Percentiles rank a stretch among this genome's conserved stretches.
These are phyloP conservation scores for Pichia nanzhaoensis DNA, from an alignment of 805 yeast genomes.

Conservation along the genomic window DNA sequence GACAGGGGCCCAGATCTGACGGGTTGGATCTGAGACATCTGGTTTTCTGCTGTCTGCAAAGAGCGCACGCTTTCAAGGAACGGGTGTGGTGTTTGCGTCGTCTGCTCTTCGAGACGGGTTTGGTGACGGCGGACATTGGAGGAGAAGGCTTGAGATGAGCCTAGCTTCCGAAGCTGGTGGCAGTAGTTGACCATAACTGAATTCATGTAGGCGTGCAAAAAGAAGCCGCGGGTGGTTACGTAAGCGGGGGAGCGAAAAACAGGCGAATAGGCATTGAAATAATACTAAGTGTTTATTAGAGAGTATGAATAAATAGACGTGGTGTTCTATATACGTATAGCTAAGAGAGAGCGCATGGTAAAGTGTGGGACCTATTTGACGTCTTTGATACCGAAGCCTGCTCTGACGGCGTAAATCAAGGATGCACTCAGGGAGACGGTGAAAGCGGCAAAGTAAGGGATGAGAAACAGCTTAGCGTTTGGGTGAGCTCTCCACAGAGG, in stretches of 20 bases:
- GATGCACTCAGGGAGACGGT: slow-evolving; percentile 61
- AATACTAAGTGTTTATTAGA: no score
- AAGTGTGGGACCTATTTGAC: slow-evolving; percentile 17
- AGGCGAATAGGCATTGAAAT: neutral
- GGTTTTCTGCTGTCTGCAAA: slow-evolving; percentile 14
- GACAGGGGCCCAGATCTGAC: slow-evolving; percentile 6
- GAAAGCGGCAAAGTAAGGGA: slow-evolving; percentile 75
- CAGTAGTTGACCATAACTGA: no score
- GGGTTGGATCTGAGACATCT: slow-evolving; percentile 10
- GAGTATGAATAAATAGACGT: no score
- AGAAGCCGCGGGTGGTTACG: no score
- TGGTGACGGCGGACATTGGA: neutral
- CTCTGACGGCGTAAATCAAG: slow-evolving; percentile 65
- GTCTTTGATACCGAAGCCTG: slow-evolving; percentile 60
- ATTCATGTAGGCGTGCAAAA: neutral
- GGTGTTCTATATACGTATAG: neutral
- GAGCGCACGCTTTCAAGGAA: slow-evolving; percentile 11
- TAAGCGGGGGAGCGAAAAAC: neutral
- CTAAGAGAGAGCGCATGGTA: no score
- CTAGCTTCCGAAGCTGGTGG: no score
- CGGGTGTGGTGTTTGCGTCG: slow-evolving; percentile 12
- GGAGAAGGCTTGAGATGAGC: neutral
- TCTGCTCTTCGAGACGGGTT: slow-evolving; percentile 1
- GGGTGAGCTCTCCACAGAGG: slow-evolving; percentile 54
- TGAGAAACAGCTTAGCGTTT: slow-evolving; percentile 62